Base-by-base conservation (phyloP, 768 basidiomycete species). In the Auriscalpium vulgare region DNA sequence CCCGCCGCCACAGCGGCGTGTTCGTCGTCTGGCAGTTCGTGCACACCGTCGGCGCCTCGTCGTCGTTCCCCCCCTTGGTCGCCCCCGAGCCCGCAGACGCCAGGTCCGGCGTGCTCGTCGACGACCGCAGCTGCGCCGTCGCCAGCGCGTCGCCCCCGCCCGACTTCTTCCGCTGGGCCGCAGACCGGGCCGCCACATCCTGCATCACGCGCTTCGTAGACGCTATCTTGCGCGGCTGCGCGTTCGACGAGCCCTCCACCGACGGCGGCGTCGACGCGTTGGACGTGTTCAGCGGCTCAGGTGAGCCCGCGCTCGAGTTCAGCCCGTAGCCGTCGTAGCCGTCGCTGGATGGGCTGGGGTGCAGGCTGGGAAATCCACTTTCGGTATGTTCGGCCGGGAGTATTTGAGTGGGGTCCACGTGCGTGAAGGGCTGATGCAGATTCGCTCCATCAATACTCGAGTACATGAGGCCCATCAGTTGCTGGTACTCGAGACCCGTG, bases 11-110 rank as follows among this genome's bases (percentile, higher is more conserved):
- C 47, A 95, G 73, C 9, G 92, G 92, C 40, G 95, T 97, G 67
- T 93, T 97, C 11, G 91, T 95, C 54, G 95, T 97, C 64, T 90
- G 86, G 70, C 95, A 97, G 67, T 97, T 97, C 7, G 90, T 92
- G 69, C 95, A 97, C 34, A 89, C 75, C 2, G 92, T 97, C 9
- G 87, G 91, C 8, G 82, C 67, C 56, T 79, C 77, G 47, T 90
- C 88, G 51, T 78, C 81, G 54, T 88, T 86, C 58, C 87, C 90
- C 49, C 75, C 75, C 45, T 68, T 73, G 23, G 73, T 74, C 61
- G 75, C 78, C 55, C 62, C 65, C 55, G 50, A 57, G 64, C 59
- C 62, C 65, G 65, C 43, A 48, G 64, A 65, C n/a, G 67, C 66
- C 40, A 78, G 66, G 62, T 88, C 88, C 3, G 88, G 85, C 29